Evolutionary conservation across 495 filamentous ascomycete genomes (phyloP).

Genomic region (Amphirosellinia nigrospora): DNA sequence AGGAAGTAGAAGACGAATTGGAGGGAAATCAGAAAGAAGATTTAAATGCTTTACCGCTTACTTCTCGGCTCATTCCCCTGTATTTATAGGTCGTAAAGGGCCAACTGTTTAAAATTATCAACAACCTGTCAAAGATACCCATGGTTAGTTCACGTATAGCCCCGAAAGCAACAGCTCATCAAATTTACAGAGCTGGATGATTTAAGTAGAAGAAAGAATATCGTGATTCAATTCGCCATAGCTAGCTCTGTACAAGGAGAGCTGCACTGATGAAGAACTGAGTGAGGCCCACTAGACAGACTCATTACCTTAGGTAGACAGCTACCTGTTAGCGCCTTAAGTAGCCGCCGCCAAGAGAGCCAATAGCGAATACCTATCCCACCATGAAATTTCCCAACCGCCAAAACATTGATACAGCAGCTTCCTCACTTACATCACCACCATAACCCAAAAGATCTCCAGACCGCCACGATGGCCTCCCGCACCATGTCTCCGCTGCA

Average conservation of each 20-base stretch:
- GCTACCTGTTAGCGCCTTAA: not conserved
- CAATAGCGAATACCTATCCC: not conserved
- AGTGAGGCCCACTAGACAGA: not conserved
- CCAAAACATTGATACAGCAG: not conserved
- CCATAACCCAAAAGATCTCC: constrained; percentile 1
- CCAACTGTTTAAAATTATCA: not conserved
- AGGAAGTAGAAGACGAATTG: not conserved
- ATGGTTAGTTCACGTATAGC: not conserved
- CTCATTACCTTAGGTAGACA: too few relatives aligned
- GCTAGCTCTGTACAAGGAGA: not conserved
- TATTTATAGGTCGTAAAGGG: constrained; percentile 9
- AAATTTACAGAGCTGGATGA: not conserved
- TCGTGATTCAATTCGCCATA: not conserved
- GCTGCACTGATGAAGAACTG: not conserved
- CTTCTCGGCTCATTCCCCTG: constrained; percentile 15
- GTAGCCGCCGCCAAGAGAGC: not conserved
- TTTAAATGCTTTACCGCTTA: not conserved
- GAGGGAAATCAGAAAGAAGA: not conserved
- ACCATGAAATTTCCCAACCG: not conserved
- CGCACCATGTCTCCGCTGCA: constrained; percentile 20
- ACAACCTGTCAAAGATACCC: not conserved
- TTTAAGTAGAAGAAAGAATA: not conserved
- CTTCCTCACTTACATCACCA: not conserved
- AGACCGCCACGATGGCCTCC: constrained; percentile 7
- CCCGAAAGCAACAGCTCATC: not conserved